Percentiles rank a stretch among this genome's conserved stretches.
Conservation (phyloP, 495 filamentous ascomycete genomes). For the Penicillium psychrofluorescens region DNA sequence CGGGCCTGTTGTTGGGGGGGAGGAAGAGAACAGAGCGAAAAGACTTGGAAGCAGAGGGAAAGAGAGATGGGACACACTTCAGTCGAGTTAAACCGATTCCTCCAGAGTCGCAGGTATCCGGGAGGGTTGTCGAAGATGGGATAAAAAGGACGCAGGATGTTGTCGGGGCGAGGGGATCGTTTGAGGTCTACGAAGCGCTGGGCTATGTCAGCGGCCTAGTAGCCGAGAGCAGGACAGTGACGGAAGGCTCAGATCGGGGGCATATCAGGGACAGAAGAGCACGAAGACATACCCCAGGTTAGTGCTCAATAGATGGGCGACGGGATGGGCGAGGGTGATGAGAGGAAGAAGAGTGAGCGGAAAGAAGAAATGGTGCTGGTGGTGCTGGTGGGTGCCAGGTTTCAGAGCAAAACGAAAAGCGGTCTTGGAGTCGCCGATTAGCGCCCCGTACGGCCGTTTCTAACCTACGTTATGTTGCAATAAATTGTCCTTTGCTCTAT, state of each 20-base stretch:
- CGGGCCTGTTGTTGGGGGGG: constrained; percentile 16
- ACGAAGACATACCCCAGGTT: constrained; percentile 13
- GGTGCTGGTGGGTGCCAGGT: constrained; percentile 32
- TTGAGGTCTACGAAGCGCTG: constrained; percentile 35
- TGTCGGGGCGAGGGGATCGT: constrained; percentile 21
- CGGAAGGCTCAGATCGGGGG: neutral
- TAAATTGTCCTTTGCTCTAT: too few species aligned
- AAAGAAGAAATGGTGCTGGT: constrained; percentile 1
- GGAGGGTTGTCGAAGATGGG: constrained; percentile 13
- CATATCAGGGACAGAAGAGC: neutral
- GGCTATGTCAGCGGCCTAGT: constrained; percentile 38
- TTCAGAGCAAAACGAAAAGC: constrained; percentile 41
- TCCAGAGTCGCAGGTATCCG: constrained; percentile 24
- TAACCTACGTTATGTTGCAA: too few species aligned
- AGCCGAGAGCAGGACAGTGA: constrained; percentile 12
- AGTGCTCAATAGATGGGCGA: neutral
- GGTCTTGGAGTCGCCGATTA: constrained; percentile 13
- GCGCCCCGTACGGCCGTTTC: constrained; percentile 16
- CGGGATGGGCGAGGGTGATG: constrained; percentile 3
- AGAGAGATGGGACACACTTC: constrained; percentile 30
- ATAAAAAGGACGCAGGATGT: too few species aligned
- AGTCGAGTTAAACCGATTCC: constrained; percentile 15
- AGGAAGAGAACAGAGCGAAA: constrained; percentile 22
- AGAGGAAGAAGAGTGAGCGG: constrained; percentile 6
- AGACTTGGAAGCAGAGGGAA: constrained; percentile 35